Percentiles rank a stretch among this genome's conserved stretches.
Evolutionary conservation across 176 grass and related monocot species (phyloP).

Genomic region (Echinochloa phyllopogon): DNA sequence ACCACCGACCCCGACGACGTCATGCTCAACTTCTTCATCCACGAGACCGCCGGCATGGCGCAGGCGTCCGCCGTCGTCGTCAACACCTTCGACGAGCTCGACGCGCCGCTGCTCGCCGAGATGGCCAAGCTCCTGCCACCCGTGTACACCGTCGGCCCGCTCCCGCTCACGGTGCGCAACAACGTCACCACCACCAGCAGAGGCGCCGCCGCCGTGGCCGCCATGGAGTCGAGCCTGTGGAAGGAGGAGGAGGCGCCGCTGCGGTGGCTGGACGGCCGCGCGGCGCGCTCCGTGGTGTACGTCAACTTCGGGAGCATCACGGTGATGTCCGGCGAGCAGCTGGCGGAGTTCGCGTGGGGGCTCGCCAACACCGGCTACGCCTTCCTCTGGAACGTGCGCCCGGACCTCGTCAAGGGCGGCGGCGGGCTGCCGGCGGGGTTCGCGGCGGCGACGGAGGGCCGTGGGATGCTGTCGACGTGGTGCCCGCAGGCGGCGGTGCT

Average conservation of each 20-base stretch:
- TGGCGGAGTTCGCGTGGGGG: conserved; percentile 65
- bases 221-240: conserved; percentile 45
- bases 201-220: not conserved
- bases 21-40: conserved; percentile 58
- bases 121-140: conserved; percentile 23
- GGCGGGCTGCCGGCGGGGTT: conserved; percentile 39
- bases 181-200: not conserved
- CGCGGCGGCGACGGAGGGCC: not conserved
- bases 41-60: conserved; percentile 42
- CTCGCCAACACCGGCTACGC: conserved; percentile 49
- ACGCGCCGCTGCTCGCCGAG: not conserved
- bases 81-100: conserved; percentile 64
- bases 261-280: conserved; percentile 42
- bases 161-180: conserved; percentile 33
- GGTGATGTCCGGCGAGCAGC: conserved; percentile 42
- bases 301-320: conserved; percentile 74
- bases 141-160: conserved; percentile 45
- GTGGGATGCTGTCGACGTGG: conserved; percentile 51
- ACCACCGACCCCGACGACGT: conserved; percentile 45
- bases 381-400: conserved; percentile 61
- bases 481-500: conserved; percentile 60
- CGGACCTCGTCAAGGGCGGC: conserved; percentile 50
- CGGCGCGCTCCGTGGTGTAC: conserved; percentile 50
- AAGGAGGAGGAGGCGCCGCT: conserved; percentile 40
- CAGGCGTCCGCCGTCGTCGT: conserved; percentile 42